Percentiles rank a stretch among this genome's conserved stretches.
Conservation (phyloP, 2,329 filamentous ascomycete genomes). For the Verticillium klebahnii region DNA sequence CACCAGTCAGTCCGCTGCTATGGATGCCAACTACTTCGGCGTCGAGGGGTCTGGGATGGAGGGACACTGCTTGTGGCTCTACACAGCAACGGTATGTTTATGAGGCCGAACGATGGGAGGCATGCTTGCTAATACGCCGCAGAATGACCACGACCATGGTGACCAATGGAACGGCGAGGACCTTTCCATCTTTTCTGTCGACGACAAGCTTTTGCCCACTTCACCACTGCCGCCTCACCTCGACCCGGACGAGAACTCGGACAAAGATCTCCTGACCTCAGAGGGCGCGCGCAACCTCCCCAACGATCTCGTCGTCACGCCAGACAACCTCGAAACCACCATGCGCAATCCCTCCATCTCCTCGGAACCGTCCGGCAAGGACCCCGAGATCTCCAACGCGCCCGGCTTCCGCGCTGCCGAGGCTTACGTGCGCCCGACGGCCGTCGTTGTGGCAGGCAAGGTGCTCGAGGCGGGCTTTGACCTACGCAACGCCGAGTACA, state of each 20-base stretch:
- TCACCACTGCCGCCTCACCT: conserved; percentile 43
- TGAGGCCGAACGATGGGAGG: not conserved
- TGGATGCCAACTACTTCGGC: conserved; percentile 95
- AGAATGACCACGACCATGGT: conserved; percentile 85
- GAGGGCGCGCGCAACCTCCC: conserved; percentile 32
- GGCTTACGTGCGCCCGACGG: conserved; percentile 83
- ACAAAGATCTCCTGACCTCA: conserved; percentile 14
- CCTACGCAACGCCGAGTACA: conserved; percentile 72
- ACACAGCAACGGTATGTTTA: conserved; percentile 60
- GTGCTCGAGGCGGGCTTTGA: conserved; percentile 76
- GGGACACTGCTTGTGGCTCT: conserved; percentile 87
- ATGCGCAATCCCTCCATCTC: conserved; percentile 65
- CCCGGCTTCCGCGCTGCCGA: conserved; percentile 86
- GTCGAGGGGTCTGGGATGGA: conserved; percentile 79
- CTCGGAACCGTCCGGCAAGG: conserved; percentile 34
- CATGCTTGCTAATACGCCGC: conserved; percentile 5
- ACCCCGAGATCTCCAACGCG: conserved; percentile 55
- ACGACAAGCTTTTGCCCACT: conserved; percentile 64
- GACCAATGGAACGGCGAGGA: conserved; percentile 99
- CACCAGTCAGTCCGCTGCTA: conserved; percentile 81
- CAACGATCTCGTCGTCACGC: conserved; percentile 63
- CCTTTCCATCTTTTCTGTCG: conserved; percentile 79
- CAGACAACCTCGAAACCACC: conserved; percentile 69
- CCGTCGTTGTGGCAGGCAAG: conserved; percentile 68
- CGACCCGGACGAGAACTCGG: conserved; percentile 29